A percentile compares a stretch with the other conserved stretches of the same genome.
Conservation (phyloP, 441 rosid species). For the Metrosideros polymorpha region DNA sequence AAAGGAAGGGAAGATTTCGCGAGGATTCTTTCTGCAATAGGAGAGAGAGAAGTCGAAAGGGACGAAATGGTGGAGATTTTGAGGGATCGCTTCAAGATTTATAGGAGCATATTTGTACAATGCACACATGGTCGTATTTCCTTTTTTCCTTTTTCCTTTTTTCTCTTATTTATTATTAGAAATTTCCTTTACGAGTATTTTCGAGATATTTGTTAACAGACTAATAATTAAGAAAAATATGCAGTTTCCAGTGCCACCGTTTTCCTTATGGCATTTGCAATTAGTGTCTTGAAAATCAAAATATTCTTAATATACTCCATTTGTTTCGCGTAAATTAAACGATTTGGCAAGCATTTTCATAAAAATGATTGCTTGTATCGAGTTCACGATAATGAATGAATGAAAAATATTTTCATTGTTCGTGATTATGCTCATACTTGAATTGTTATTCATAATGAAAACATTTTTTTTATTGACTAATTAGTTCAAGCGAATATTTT, state of each 20-base stretch:
- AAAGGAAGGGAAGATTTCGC: not conserved
- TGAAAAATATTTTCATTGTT: no score
- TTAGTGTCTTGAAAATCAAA: not conserved
- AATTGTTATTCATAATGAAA: no score
- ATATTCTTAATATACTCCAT: no score
- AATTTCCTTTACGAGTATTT: not conserved
- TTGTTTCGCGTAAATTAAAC: no score
- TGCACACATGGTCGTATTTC: not conserved
- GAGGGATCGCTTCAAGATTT: not conserved
- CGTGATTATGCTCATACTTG: no score
- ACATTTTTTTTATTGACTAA: no score
- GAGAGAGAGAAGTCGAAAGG: not conserved
- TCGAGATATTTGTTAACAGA: not conserved
- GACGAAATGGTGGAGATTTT: not conserved
- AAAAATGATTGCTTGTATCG: no score
- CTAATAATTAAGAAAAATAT: not conserved
- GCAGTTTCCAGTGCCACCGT: not conserved
- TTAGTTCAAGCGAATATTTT: no score
- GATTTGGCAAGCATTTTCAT: no score
- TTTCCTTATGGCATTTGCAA: rapidly evolving
- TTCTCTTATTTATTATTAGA: not conserved
- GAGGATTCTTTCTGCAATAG: not conserved
- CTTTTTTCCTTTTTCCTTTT: no score
- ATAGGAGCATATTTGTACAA: not conserved
- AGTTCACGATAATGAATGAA: no score